Evolutionary conservation across 1,139 yeast genomes (phyloP).

Genomic region (Zygosaccharomyces sapae): DNA sequence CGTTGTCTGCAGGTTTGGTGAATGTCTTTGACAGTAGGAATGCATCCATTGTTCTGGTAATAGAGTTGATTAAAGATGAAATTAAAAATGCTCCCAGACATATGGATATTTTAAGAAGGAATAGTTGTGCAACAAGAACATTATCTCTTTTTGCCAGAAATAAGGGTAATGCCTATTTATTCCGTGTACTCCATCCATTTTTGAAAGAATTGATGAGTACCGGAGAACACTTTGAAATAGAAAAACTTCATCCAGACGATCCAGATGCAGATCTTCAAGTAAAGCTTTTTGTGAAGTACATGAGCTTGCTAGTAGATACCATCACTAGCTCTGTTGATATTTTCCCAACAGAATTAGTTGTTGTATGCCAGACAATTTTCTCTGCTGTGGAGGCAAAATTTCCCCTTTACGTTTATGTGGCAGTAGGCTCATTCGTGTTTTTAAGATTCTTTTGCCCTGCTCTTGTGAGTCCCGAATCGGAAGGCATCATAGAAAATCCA

Average conservation of each 20-base stretch:
- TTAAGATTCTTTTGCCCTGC: slow-evolving; percentile 88
- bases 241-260: slow-evolving; percentile 45
- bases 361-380: slow-evolving; percentile 70
- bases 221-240: slow-evolving; percentile 62
- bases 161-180: slow-evolving; percentile 59
- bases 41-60: slow-evolving; percentile 53
- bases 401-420: slow-evolving; percentile 58
- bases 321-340: slow-evolving; percentile 52
- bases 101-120: slow-evolving; percentile 71
- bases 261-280: slow-evolving; percentile 44
- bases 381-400: slow-evolving; percentile 59
- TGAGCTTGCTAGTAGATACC: slow-evolving; percentile 56
- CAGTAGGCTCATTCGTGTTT: slow-evolving; percentile 86
- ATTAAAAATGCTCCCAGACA: slow-evolving; percentile 56
- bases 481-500: slow-evolving; percentile 43
- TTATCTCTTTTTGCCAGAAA: slow-evolving; percentile 66
- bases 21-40: slow-evolving; percentile 55
- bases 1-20: slow-evolving; percentile 66
- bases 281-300: slow-evolving; percentile 51
- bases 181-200: slow-evolving; percentile 52
- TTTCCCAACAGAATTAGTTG: slow-evolving; percentile 71
- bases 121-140: slow-evolving; percentile 76
- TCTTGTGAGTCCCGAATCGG: slow-evolving; percentile 81
- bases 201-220: slow-evolving; percentile 47
- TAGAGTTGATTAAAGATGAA: slow-evolving; percentile 58